Conservation (phyloP, 2,329 filamentous ascomycete species). For the Beauveria asiatica region DNA sequence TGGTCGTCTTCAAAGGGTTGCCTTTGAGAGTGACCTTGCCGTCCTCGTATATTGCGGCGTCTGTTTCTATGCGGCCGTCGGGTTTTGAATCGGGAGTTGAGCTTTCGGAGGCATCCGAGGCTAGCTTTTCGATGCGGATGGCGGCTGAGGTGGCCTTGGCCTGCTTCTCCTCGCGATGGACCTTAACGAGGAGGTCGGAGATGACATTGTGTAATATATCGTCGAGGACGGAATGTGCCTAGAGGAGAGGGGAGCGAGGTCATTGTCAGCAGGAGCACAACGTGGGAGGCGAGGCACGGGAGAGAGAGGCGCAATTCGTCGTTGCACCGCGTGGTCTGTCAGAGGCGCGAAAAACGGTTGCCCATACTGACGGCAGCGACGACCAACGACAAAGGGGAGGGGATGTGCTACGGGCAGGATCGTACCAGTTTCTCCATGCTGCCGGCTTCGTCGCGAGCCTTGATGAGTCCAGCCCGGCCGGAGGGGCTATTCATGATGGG, state of each 20-base stretch:
- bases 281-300: background rate
- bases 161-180: conserved; percentile 71
- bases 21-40: conserved; percentile 60
- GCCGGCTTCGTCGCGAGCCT: conserved; percentile 41
- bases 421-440: conserved; percentile 53
- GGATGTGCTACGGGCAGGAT: conserved; percentile 14
- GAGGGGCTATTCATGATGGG: conserved; percentile 33
- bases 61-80: conserved; percentile 53
- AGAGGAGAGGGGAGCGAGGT: conserved; percentile 1
- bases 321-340: background rate
- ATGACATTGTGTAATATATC: conserved; percentile 70
- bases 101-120: conserved; percentile 45
- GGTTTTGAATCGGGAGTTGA: conserved; percentile 44
- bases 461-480: conserved; percentile 50
- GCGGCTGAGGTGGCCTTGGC: conserved; percentile 58
- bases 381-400: background rate
- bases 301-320: background rate
- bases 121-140: conserved; percentile 55
- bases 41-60: conserved; percentile 62
- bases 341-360: background rate
- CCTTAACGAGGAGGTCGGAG: conserved; percentile 64
- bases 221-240: conserved; percentile 61
- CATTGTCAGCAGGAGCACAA: conserved; percentile 2
- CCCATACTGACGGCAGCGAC: background rate
- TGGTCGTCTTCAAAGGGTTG: conserved; percentile 62